A percentile compares a stretch with the other conserved stretches of the same genome.
Conservation (phyloP, 169 alveolate species). For the Plasmodium knowlesi region DNA sequence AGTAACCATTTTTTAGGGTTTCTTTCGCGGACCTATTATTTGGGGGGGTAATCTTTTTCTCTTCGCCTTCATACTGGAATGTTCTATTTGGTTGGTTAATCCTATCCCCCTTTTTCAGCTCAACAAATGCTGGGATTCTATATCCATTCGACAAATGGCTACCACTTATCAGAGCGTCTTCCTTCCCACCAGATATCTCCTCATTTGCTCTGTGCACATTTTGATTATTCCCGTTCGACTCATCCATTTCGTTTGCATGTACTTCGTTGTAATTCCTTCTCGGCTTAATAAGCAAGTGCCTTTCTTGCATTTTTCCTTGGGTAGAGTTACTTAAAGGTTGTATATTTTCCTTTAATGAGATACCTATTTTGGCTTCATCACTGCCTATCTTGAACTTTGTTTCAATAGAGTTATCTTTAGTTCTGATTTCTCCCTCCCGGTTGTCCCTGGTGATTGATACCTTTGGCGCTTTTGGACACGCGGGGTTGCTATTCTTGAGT, state of each 20-base stretch:
- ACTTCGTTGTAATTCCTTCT: constrained; percentile 6
- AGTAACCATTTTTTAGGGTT: neutral
- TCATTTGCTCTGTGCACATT: neutral
- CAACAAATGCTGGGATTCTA: neutral
- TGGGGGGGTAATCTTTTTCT: neutral
- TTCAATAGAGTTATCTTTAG: neutral
- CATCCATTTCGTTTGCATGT: neutral
- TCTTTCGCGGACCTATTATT: neutral
- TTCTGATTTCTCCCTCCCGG: neutral
- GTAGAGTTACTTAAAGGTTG: constrained; percentile 7
- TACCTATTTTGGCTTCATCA: neutral
- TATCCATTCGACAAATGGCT: constrained; percentile 1
- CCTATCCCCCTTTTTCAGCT: neutral
- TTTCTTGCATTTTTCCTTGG: constrained; percentile 17
- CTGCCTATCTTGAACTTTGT: neutral
- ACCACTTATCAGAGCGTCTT: neutral
- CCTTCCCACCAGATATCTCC: neutral
- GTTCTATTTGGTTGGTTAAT: neutral
- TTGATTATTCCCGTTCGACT: neutral
- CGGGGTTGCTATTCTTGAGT: constrained; percentile 48
- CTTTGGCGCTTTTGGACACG: constrained; percentile 35
- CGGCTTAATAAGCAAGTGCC: constrained; percentile 1
- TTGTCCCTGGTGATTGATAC: neutral
- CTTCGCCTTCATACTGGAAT: neutral
- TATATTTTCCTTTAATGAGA: constrained; percentile 12